Base-by-base conservation (phyloP, 257 asterid genomes). In the Plectranthus barbatus region DNA sequence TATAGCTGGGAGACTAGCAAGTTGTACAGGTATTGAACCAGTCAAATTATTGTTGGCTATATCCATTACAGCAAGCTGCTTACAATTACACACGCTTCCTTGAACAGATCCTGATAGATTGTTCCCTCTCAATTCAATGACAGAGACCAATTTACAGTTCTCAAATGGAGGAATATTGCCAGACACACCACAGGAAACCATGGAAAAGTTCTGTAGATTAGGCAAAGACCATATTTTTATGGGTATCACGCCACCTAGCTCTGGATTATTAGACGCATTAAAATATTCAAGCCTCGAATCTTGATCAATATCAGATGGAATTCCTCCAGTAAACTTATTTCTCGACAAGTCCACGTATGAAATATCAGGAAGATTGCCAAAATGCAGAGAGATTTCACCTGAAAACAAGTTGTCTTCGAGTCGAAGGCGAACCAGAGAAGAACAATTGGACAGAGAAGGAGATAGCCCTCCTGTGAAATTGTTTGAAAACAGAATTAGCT, bases 361-460 rank as follows among this genome's bases (percentile, higher is more conserved):
- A 53, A 86, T 60, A 29, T 70, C 77, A 4, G 74, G 62, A 44
- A 82, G 71, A 50, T 75, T 79, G 37, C 78, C 76, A 67, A 87
- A 85, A 8, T 68, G 72, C 60, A 83, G 71, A 24, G 96, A 81
- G 60, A 93, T 74, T 26, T 85, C 86, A 68, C 99, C 96, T 47
- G 97, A 82, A 63, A 93, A 82, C 3, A 56, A 72, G 74, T 93
- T 93, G 29, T 84, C 95, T 61, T 93, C 99, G 6, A 90, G 69
- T 0, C 99, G 85, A 58, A 93, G 79, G 12, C 99, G 97, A 87
- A 85, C 79, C 1, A 93, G 87, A 33, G 96, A 84, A 7, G 95
- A 77, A 68, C 99, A 93, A 47, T 90, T 87, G 34, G 94, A 79
- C 5, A 93, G 76, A 49, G 99, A 79, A 11, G 97, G 97, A 75